phyloP scores from a whole-genome alignment of 441 rosid species.

The Manihot esculenta region DNA sequence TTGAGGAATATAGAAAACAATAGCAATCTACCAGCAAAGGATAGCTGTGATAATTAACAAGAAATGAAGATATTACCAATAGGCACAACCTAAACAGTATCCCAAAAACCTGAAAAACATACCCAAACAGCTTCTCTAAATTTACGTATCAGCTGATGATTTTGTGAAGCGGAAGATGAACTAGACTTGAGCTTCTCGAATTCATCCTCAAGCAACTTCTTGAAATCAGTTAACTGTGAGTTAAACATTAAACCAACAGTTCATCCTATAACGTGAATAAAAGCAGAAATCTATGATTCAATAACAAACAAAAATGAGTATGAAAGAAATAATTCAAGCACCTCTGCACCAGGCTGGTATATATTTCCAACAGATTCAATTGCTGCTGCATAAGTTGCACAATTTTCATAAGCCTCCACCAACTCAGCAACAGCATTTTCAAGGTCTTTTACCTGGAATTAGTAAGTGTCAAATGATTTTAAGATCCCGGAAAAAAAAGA shows the following conservation, averaged over 20 bases:
- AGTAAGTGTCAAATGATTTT: conserved; percentile 12
- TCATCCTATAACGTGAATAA: conserved; percentile 9
- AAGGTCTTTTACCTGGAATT: conserved; percentile 67
- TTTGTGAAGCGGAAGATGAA: conserved; percentile 43
- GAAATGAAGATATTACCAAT: neutral
- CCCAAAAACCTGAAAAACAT: conserved; percentile 23
- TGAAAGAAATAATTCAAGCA: conserved; percentile 20
- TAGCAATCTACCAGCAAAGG: neutral
- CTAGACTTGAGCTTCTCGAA: conserved; percentile 47
- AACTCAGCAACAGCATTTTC: conserved; percentile 64
- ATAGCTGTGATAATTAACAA: neutral
- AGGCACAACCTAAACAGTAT: neutral
- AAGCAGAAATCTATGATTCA: neutral
- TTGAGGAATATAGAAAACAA: neutral
- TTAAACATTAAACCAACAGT: conserved; percentile 19
- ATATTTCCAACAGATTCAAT: conserved; percentile 58
- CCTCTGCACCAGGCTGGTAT: conserved; percentile 66
- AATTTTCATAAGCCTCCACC: conserved; percentile 50
- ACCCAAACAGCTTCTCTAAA: conserved; percentile 88
- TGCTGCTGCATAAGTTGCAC: conserved; percentile 47
- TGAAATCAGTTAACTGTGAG: conserved; percentile 71
- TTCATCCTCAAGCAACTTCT: conserved; percentile 63
- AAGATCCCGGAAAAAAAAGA: conserved; percentile 7
- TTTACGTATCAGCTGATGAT: conserved; percentile 59
- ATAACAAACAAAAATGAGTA: conserved; percentile 2